Evolutionary conservation across 768 basidiomycete species (phyloP).

Genomic region (Leccinum barrowsii): DNA sequence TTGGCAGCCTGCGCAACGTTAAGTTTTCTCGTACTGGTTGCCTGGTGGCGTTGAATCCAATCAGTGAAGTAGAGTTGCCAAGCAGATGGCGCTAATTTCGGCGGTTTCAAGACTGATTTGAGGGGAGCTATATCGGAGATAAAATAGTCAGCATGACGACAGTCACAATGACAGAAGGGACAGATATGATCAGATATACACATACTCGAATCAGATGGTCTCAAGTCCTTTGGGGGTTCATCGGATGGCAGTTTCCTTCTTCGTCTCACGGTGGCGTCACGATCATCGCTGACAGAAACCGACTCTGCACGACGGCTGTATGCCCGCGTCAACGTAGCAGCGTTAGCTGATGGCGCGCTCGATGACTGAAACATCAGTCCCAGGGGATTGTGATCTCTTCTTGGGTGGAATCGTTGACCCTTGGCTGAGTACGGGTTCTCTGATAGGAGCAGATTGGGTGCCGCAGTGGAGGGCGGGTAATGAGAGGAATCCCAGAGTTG

Average conservation of each 20-base stretch:
- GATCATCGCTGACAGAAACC: constrained; percentile 55
- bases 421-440: constrained; percentile 42
- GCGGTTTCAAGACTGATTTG: constrained; percentile 80
- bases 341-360: constrained; percentile 60
- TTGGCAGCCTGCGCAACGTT: constrained; percentile 96
- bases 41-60: constrained; percentile 86
- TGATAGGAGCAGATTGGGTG: constrained; percentile 45
- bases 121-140: constrained; percentile 48
- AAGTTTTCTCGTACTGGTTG: constrained; percentile 75
- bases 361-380: constrained; percentile 64
- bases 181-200: constrained; percentile 31
- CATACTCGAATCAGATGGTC: constrained; percentile 47
- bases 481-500: constrained; percentile 61
- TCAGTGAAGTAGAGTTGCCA: constrained; percentile 98
- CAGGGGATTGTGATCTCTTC: constrained; percentile 41
- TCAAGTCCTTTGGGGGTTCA: constrained; percentile 36
- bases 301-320: constrained; percentile 71
- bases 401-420: constrained; percentile 38
- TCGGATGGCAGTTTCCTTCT: constrained; percentile 42
- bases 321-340: constrained; percentile 48
- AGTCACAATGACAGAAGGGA: constrained; percentile 17
- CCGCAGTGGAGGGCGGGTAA: constrained; percentile 42
- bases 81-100: constrained; percentile 88
- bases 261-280: constrained; percentile 70
- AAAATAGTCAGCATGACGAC: constrained; percentile 30